phyloP scores from a whole-genome alignment of 2,329 filamentous ascomycete species.

The Magnaporthiopsis incrustans region DNA sequence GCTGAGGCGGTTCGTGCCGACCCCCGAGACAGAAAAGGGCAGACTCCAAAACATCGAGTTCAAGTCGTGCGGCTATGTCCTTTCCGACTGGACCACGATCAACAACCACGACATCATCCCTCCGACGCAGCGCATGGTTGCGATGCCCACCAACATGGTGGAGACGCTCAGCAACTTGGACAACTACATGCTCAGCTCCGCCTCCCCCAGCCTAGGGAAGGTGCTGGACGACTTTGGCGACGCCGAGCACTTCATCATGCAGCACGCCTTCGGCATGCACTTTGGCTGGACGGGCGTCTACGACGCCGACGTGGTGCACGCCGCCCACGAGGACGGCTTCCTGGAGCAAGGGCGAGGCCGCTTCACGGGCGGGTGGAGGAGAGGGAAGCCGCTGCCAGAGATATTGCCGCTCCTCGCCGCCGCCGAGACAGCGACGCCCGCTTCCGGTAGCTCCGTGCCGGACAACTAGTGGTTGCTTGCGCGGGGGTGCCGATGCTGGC shows the following conservation, averaged over 20 bases:
- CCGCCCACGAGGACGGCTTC: conserved; percentile 28
- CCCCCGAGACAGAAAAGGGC: conserved; percentile 14
- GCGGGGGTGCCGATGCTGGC: conserved; percentile 3
- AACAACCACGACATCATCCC: conserved; percentile 28
- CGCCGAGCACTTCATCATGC: conserved; percentile 22
- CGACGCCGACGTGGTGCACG: conserved; percentile 19
- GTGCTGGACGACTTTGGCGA: conserved; percentile 22
- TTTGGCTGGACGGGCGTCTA: conserved; percentile 31
- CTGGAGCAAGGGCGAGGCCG: conserved; percentile 28
- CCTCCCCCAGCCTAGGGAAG: conserved; percentile 27
- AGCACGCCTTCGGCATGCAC: conserved; percentile 24
- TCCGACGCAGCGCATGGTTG: conserved; percentile 13
- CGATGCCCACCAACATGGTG: conserved; percentile 7
- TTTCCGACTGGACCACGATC: conserved; percentile 27
- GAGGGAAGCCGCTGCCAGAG: neutral
- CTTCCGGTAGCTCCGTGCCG: neutral
- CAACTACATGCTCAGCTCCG: conserved; percentile 26
- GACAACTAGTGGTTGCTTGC: conserved; percentile 7
- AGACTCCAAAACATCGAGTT: conserved; percentile 36
- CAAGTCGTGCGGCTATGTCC: conserved; percentile 54
- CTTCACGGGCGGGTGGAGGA: conserved; percentile 25
- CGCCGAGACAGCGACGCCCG: neutral
- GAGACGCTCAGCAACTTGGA: conserved; percentile 11
- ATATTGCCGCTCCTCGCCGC: neutral
- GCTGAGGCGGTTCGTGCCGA: neutral